These are phyloP conservation scores for Dactylonectria estremocensis DNA, from an alignment of 2,329 filamentous ascomycete genomes.

Conservation along the genomic window DNA sequence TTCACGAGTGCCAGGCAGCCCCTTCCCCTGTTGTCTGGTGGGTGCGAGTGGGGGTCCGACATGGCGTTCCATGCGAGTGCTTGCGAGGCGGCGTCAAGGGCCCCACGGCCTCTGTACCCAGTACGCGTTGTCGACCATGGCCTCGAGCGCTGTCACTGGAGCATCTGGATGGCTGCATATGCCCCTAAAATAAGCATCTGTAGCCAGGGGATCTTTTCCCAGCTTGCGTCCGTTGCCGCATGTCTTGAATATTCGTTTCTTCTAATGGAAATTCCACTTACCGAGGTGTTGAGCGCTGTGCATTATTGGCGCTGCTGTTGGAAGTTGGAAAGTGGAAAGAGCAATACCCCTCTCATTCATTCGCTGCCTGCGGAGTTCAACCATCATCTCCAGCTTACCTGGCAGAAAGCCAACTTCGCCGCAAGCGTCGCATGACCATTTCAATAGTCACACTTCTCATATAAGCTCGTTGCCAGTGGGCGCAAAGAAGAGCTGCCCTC, in stretches of 20 bases:
- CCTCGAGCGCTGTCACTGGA: conserved; percentile 35
- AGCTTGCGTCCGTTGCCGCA: conserved; percentile 31
- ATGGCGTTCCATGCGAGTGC: conserved; percentile 48
- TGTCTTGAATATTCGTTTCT: conserved; percentile 43
- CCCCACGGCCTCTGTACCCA: conserved; percentile 36
- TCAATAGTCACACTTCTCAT: conserved; percentile 23
- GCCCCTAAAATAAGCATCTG: conserved; percentile 48
- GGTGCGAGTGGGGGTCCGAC: conserved; percentile 45
- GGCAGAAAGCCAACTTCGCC: conserved; percentile 22
- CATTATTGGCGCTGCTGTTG: conserved; percentile 6
- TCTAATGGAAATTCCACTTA: conserved; percentile 40
- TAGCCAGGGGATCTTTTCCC: conserved; percentile 38
- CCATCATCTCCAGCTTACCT: background rate
- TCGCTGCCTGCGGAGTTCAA: background rate
- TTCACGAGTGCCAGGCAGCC: conserved; percentile 26
- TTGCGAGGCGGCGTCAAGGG: conserved; percentile 33
- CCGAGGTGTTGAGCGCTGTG: conserved; percentile 14
- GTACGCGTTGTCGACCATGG: conserved; percentile 30
- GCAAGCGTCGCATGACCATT: conserved; percentile 23
- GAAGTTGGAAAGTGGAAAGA: background rate
- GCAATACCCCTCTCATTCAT: background rate
- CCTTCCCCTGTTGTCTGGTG: conserved; percentile 44
- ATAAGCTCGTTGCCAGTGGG: background rate
- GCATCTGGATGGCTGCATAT: conserved; percentile 39
- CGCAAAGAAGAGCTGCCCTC: conserved; percentile 16